Evolutionary conservation across 768 basidiomycete genomes (phyloP).

Genomic region (Lactifluus piperatus): DNA sequence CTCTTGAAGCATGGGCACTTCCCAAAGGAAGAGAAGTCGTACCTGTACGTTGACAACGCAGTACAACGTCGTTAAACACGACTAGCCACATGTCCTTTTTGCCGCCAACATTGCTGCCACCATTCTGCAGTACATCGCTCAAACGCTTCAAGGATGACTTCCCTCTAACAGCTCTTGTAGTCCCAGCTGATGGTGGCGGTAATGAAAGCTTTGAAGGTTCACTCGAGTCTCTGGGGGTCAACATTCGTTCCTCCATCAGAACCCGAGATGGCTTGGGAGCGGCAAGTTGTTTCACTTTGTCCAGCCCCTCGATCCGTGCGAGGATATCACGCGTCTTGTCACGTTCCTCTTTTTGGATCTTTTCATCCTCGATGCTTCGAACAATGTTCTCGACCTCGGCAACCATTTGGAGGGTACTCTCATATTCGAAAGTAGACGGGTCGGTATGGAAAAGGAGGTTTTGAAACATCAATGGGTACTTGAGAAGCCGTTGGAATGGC

Average conservation of each 20-base stretch:
- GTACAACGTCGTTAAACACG: slow-evolving; percentile 89
- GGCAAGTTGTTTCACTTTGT: slow-evolving; percentile 88
- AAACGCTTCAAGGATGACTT: slow-evolving; percentile 85
- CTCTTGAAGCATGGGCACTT: slow-evolving; percentile 54
- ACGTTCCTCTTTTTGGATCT: slow-evolving; percentile 92
- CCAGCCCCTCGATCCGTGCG: slow-evolving; percentile 92
- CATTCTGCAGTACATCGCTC: slow-evolving; percentile 73
- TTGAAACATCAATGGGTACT: slow-evolving; percentile 96
- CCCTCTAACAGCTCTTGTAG: slow-evolving; percentile 55
- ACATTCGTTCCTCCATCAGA: slow-evolving; percentile 71
- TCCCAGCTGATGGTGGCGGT: slow-evolving; percentile 32
- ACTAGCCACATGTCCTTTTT: slow-evolving; percentile 94
- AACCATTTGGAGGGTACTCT: slow-evolving; percentile 92
- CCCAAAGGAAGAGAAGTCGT: slow-evolving; percentile 78
- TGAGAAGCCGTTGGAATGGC: slow-evolving; percentile 93
- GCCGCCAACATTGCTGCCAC: slow-evolving; percentile 41
- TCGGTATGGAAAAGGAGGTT: slow-evolving; percentile 96
- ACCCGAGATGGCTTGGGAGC: slow-evolving; percentile 84
- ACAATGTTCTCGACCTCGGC: slow-evolving; percentile 96
- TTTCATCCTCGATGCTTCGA: slow-evolving; percentile 95
- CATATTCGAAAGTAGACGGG: slow-evolving; percentile 95
- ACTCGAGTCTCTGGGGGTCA: slow-evolving; percentile 29
- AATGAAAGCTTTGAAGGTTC: slow-evolving; percentile 20
- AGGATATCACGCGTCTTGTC: slow-evolving; percentile 93
- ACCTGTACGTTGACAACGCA: slow-evolving; percentile 86